A percentile compares a stretch with the other conserved stretches of the same genome.
Evolutionary conservation across 345 rosid species (phyloP).

Genomic region (Sisymbrium altissimum): DNA sequence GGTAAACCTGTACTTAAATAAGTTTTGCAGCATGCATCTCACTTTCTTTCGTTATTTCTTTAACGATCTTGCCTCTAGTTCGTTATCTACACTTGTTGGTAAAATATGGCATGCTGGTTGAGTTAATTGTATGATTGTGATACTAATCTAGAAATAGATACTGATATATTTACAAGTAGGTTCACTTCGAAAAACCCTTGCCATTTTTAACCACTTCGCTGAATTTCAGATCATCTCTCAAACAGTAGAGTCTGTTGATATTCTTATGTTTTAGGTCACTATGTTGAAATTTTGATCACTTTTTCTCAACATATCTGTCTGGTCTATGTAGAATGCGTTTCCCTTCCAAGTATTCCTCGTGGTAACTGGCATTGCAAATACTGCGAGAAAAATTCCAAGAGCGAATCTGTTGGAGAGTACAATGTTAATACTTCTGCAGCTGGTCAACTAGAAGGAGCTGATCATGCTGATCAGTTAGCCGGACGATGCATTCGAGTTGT

Average conservation of each 20-base stretch:
- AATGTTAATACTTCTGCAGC: conserved; percentile 77
- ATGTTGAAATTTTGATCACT: neutral
- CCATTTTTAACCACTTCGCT: neutral
- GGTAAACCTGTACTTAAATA: conserved; percentile 41
- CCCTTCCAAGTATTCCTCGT: conserved; percentile 61
- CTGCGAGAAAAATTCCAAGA: conserved; percentile 65
- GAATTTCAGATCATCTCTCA: conserved; percentile 11
- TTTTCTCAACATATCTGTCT: conserved; percentile 17
- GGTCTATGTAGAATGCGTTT: conserved; percentile 67
- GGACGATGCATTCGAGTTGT: conserved; percentile 91
- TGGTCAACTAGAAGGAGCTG: conserved; percentile 78
- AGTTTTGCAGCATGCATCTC: conserved; percentile 11
- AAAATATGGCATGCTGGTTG: neutral
- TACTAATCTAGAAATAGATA: neutral
- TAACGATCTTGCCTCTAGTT: neutral
- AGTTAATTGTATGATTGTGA: conserved; percentile 4
- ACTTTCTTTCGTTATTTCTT: conserved; percentile 16
- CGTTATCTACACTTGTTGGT: conserved; percentile 6
- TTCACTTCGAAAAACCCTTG: neutral
- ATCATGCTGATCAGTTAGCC: conserved; percentile 73
- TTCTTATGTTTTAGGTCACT: conserved; percentile 16
- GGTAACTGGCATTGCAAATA: conserved; percentile 92
- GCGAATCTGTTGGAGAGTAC: conserved; percentile 55
- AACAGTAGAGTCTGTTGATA: conserved; percentile 9
- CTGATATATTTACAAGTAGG: too few relatives aligned